Evolutionary conservation across 2,329 filamentous ascomycete species (phyloP).

Genomic region (Aspergillaceae sp.): DNA sequence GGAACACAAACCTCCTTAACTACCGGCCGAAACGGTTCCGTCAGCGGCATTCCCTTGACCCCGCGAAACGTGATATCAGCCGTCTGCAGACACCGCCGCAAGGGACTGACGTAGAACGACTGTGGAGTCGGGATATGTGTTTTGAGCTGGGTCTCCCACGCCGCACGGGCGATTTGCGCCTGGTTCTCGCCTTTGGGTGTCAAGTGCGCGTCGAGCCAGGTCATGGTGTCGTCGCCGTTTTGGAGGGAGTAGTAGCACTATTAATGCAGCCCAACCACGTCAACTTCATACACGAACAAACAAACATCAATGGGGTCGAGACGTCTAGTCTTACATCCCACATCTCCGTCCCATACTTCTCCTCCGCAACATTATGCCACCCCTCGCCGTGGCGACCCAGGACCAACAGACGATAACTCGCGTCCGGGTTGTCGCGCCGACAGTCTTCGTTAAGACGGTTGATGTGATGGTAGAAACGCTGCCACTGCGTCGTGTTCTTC

Average conservation of each 20-base stretch:
- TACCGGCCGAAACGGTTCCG: conserved; percentile 43
- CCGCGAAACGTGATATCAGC: conserved; percentile 46
- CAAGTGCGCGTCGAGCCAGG: conserved; percentile 52
- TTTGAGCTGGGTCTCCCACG: conserved; percentile 44
- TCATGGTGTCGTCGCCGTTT: conserved; percentile 47
- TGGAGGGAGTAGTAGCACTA: conserved; percentile 52
- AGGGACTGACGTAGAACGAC: conserved; percentile 49
- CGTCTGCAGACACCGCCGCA: conserved; percentile 51
- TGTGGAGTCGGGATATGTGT: conserved; percentile 45
- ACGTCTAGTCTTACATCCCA: conserved; percentile 44
- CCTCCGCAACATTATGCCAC: conserved; percentile 53
- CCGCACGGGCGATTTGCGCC: conserved; percentile 35
- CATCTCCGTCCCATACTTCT: conserved; percentile 47
- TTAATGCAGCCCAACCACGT: background rate
- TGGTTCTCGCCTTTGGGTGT: conserved; percentile 46
- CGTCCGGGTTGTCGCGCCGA: conserved; percentile 23
- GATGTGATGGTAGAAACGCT: conserved; percentile 44
- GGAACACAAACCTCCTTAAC: conserved; percentile 44
- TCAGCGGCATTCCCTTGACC: conserved; percentile 35
- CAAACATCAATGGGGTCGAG: no score
- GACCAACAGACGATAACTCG: conserved; percentile 49
- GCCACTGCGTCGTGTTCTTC: conserved; percentile 45
- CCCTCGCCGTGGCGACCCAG: conserved; percentile 55
- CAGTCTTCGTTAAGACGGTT: conserved; percentile 32
- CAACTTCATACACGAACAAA: no score